These are phyloP conservation scores for Magnolia kwangsiensis DNA, from an alignment of 164 flowering plant genomes.

Conservation along the genomic window DNA sequence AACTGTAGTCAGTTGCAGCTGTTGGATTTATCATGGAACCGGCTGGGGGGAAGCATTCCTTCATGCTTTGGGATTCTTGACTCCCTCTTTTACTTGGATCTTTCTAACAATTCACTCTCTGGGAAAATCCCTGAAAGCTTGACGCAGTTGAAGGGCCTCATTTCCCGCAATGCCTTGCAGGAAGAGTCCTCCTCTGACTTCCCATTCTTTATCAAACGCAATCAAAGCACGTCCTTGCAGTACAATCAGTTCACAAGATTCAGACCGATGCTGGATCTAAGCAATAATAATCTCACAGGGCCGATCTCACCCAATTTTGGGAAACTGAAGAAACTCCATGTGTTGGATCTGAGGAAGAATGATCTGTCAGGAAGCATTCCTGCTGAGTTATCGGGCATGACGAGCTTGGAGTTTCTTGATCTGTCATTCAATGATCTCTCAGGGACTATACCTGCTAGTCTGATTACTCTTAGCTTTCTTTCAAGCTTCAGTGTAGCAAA, in stretches of 20 bases:
- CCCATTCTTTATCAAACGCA: slow-evolving; percentile 62
- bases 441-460: slow-evolving; percentile 20
- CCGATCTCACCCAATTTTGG: slow-evolving; percentile 19
- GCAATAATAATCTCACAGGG: slow-evolving; percentile 15
- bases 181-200: slow-evolving; percentile 39
- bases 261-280: slow-evolving; percentile 10
- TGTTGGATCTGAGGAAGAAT: slow-evolving; percentile 16
- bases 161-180: slow-evolving; percentile 16
- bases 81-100: slow-evolving; percentile 69
- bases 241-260: slow-evolving; percentile 72
- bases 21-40: slow-evolving; percentile 85
- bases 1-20: slow-evolving; percentile 49
- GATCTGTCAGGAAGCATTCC: slow-evolving; percentile 12
- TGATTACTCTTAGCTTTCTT: slow-evolving; percentile 18
- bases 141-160: slow-evolving; percentile 32
- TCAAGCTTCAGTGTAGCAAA: slow-evolving; percentile 38
- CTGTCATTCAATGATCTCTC: slow-evolving; percentile 21
- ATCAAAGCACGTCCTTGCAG: slow-evolving; percentile 45
- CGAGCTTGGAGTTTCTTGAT: slow-evolving; percentile 20
- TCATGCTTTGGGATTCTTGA: slow-evolving; percentile 69
- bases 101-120: slow-evolving; percentile 73
- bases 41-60: slow-evolving; percentile 58
- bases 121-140: slow-evolving; percentile 67
- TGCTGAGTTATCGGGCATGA: slow-evolving; percentile 13
- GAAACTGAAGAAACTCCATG: slow-evolving; percentile 10